Percentiles rank a stretch among this genome's conserved stretches.
phyloP scores from a whole-genome alignment of 352 stramenopile species.

The Peronospora destructor region DNA sequence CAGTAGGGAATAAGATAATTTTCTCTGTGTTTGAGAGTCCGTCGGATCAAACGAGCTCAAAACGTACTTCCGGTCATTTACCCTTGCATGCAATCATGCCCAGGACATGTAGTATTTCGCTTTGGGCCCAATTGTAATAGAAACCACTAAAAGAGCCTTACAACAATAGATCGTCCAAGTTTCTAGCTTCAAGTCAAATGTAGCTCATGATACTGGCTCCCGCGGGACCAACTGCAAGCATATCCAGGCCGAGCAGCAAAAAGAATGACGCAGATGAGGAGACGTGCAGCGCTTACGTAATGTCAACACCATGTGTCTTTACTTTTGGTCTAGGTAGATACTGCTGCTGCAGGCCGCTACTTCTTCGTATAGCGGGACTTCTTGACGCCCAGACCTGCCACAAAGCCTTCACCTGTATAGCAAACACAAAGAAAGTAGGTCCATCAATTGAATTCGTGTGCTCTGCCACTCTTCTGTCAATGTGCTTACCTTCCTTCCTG shows the following conservation, averaged over 20 bases:
- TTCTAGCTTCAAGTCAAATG: no score
- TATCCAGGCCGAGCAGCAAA: no score
- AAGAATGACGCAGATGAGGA: no score
- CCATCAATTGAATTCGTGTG: background rate
- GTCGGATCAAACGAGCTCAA: constrained; percentile 52
- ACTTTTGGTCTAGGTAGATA: no score
- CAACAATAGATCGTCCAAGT: no score
- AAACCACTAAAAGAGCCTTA: no score
- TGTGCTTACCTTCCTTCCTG: constrained; percentile 64
- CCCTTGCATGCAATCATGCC: constrained; percentile 58
- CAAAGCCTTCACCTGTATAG: constrained; percentile 61
- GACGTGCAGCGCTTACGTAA: no score
- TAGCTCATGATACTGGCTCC: no score
- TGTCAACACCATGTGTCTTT: no score
- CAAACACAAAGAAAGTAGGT: background rate
- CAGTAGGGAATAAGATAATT: constrained; percentile 13
- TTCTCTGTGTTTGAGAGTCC: constrained; percentile 16
- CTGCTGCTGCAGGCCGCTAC: background rate
- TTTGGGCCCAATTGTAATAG: no score
- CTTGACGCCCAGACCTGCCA: constrained; percentile 77
- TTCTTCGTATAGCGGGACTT: constrained; percentile 55
- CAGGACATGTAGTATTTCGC: constrained; percentile 9
- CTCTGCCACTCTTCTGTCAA: background rate
- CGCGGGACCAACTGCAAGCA: no score
- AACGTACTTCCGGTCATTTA: constrained; percentile 33